A percentile compares a stretch with the other conserved stretches of the same genome.
phyloP scores from a whole-genome alignment of 441 rosid species.

The Aleurites moluccanus region DNA sequence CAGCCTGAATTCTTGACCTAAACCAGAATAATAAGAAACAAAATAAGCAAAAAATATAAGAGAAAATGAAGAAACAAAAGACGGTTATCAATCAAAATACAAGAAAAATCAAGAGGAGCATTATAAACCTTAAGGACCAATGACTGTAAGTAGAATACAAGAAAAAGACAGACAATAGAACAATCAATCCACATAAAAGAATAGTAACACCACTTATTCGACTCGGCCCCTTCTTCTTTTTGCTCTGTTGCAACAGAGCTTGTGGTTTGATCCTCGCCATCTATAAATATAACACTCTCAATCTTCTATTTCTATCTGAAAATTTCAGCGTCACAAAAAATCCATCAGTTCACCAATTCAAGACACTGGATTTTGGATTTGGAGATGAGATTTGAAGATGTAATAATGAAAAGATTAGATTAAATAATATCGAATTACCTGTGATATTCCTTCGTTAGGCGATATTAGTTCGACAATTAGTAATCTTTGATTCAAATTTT shows the following conservation, averaged over 20 bases:
- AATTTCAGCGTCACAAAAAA: not conserved
- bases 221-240: slow-evolving; percentile 78
- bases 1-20: slow-evolving; percentile 48
- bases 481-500: too few species aligned
- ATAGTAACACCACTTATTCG: slow-evolving; percentile 60
- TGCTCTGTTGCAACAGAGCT: slow-evolving; percentile 81
- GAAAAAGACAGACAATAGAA: slow-evolving; percentile 54
- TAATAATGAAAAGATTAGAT: too few species aligned
- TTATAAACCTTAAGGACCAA: slow-evolving; percentile 67
- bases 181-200: slow-evolving; percentile 45
- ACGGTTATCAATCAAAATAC: not conserved
- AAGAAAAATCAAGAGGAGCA: not conserved
- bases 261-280: slow-evolving; percentile 97
- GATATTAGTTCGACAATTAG: too few species aligned
- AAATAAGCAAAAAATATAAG: too few species aligned
- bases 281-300: not conserved
- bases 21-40: not conserved
- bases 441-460: too few species aligned
- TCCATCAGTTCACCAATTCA: not conserved
- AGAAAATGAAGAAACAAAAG: not conserved
- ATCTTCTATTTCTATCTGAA: not conserved
- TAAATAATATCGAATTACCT: too few species aligned
- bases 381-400: too few species aligned
- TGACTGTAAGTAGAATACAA: slow-evolving; percentile 65
- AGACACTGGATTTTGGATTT: too few species aligned